Conservation (phyloP, 1,284 basidiomycete genomes). For the Rhodotorula mucilaginosa region DNA sequence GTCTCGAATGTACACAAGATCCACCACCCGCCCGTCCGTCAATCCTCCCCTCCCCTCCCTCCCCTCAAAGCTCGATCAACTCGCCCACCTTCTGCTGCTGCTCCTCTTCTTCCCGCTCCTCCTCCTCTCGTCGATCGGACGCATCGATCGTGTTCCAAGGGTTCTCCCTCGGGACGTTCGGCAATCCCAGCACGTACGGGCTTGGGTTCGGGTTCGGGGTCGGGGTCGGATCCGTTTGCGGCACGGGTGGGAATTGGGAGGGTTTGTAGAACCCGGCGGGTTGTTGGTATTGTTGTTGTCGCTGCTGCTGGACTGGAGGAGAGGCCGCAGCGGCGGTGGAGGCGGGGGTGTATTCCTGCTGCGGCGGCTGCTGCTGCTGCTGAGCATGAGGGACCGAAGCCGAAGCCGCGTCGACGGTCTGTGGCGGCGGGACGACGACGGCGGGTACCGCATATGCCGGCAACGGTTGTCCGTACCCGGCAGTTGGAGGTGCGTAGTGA, state of each 20-base stretch:
- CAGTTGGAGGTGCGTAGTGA: slow-evolving; percentile 1
- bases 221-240: background rate
- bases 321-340: background rate
- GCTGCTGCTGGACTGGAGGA: background rate
- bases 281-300: background rate
- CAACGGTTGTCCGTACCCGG: slow-evolving; percentile 16
- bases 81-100: slow-evolving; percentile 27
- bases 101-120: slow-evolving; percentile 1
- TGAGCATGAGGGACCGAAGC: background rate
- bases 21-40: too few relatives aligned
- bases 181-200: slow-evolving; percentile 14
- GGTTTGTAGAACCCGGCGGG: slow-evolving; percentile 35
- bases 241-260: slow-evolving; percentile 29
- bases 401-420: background rate
- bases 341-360: background rate
- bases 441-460: slow-evolving; percentile 16
- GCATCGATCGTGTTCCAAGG: background rate
- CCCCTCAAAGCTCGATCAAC: slow-evolving; percentile 31
- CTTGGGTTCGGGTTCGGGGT: background rate
- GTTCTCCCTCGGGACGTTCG: slow-evolving; percentile 16
- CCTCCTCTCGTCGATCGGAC: background rate
- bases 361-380: slow-evolving; percentile 3
- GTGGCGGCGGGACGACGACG: background rate
- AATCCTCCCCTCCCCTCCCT: too few relatives aligned
- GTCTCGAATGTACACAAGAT: too few relatives aligned